Evolutionary conservation across 768 basidiomycete genomes (phyloP), one percentile per base, ranked within the genome.

Genomic region (Pleurotus pulmonarius): DNA sequence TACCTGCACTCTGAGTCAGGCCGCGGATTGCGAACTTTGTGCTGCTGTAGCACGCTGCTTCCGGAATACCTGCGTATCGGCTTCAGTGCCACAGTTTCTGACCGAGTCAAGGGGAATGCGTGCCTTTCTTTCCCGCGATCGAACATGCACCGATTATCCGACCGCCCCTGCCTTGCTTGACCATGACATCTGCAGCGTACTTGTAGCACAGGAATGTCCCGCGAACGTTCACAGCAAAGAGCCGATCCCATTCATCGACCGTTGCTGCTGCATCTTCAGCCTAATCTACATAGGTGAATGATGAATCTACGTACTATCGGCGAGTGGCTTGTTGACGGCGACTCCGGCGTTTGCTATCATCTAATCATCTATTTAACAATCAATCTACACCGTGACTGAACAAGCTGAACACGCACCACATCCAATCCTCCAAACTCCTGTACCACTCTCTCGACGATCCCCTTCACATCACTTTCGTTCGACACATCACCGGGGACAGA

Each of bases 131-230:
- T 18, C 76, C 76, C 1, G 66, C 69, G 0, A 74, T 58, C 4
- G 78, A 81, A 8, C 67, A 71, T 1, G 76, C 75, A 11, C 77
- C 76, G 16, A 78, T 68, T 7, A 79, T 75, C 13, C 76, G 64
- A 1, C 76, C 75, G 8, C 73, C 72, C 7, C 48, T 58, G 5
- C 74, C 75, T 56, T 73, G 78, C 24, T 68, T 67, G 49, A 78
- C 63, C 77, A 78, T 78, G 56, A 72, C 70, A 22, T 61, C 59
- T 15, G 74, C 78, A 9, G 74, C 78, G 51, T 72, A 67, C 58
- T 76, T 78, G 58, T 74, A 76, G 48, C 69, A 69, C 16, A 77
- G 61, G 61, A 78, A 72, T 0, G 66, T 65, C 3, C 79, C 75
- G n/a, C 69, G 70, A 26, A 68, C 65, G 34, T 80, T 80, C 43